Base-by-base conservation (phyloP, 202 grass and related monocot genomes). In the Zizania palustris region DNA sequence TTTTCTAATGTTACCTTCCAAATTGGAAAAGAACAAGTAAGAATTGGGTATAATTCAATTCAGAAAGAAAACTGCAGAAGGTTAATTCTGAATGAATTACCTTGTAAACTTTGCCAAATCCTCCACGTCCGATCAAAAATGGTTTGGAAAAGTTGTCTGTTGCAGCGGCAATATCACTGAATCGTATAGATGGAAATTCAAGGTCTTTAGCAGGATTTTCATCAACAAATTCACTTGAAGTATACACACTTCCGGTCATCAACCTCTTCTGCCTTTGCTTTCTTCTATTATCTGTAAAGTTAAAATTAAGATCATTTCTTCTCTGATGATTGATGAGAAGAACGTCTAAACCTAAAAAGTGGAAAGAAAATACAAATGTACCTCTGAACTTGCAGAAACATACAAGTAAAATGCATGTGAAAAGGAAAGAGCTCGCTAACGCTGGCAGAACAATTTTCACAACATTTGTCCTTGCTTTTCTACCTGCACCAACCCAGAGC, bases 31-130 rank as follows among this genome's bases (percentile, higher is more conserved):
- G 4, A 41, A 14, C 28, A 72, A 37, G 21, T 69, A 1, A 71
- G 20, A 3, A 22, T 51, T 40, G 39, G 61, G 40, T 45, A 43
- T 22, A 43, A 60, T 18, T 66, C 0, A 43, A 38, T 62, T 9
- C 35, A 37, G 19, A 0, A 35, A 34, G 37, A 48, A 55, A 77
- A 66, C n/a, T 36, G 45, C 20, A 64, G 37, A 70, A 63, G 36
- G 9, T 20, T 45, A 45, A 5, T n/a, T 33, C 36, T n/a, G 5
- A 63, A 45, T 6, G 9, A 21, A 11, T 0, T 82, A 88, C 85
- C 85, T 80, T 88, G 70, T 84, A 88, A 50, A 88, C 80, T 44
- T 71, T 84, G 5, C 76, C 86, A 40, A 88, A 88, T 34, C 86
- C 86, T 14, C 86, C 86, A 0, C 80, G 75, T 0, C 86, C 81